Evolutionary conservation across 257 asterid species (phyloP).

Genomic region (Vinca minor): DNA sequence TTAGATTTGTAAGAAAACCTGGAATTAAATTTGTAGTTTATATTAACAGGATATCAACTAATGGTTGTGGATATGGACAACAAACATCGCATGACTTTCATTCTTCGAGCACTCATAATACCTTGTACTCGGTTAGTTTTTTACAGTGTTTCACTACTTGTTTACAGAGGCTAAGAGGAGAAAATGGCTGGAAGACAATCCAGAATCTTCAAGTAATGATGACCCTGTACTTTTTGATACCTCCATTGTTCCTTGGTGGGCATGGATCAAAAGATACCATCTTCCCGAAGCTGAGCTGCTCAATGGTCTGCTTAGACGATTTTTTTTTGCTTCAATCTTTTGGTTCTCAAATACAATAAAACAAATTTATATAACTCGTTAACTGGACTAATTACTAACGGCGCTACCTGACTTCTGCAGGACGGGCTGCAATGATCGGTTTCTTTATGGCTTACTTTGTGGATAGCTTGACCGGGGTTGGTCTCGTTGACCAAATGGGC

Average conservation of each 20-base stretch:
- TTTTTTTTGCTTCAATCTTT: too few relatives aligned
- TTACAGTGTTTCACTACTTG: not conserved
- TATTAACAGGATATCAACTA: not conserved
- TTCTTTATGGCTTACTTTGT: slow-evolving; percentile 97
- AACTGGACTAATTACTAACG: too few relatives aligned
- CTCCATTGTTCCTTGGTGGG: slow-evolving; percentile 95
- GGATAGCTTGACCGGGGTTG: slow-evolving; percentile 83
- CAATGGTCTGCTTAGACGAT: slow-evolving; percentile 45
- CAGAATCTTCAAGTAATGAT: slow-evolving; percentile 71
- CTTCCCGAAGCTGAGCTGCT: slow-evolving; percentile 98
- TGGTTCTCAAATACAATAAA: too few relatives aligned
- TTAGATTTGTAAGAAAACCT: not conserved
- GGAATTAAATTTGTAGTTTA: not conserved
- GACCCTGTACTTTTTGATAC: slow-evolving; percentile 80
- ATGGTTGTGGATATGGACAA: not conserved
- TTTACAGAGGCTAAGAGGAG: slow-evolving; percentile 86
- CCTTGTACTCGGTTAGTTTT: slow-evolving; percentile 2
- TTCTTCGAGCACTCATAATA: not conserved
- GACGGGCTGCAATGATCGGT: slow-evolving; percentile 98
- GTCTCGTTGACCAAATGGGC: slow-evolving; percentile 91
- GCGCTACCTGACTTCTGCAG: slow-evolving; percentile 27
- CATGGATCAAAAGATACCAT: slow-evolving; percentile 89
- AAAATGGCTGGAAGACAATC: slow-evolving; percentile 75
- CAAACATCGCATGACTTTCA: not conserved
- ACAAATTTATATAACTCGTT: too few relatives aligned